Percentiles rank a stretch among this genome's conserved stretches.
phyloP scores from a whole-genome alignment of 495 filamentous ascomycete genomes.

The Baudoinia panamericana region DNA sequence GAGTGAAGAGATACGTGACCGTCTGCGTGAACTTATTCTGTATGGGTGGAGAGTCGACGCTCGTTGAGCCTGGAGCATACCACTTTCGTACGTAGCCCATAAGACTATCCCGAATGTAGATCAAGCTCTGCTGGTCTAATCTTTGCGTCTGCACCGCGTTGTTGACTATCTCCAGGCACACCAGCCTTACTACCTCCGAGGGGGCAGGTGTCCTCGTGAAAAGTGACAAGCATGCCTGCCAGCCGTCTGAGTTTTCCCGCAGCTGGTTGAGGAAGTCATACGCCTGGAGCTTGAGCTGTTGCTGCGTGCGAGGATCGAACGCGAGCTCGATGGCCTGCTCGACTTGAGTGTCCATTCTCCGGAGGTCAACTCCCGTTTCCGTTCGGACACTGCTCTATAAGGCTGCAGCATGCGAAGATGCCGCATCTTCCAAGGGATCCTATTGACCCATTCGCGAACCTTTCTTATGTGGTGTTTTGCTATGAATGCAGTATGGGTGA shows the following conservation, averaged over 20 bases:
- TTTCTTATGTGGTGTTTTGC: too few species aligned
- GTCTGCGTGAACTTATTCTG: conserved; percentile 98
- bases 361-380: neutral
- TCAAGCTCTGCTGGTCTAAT: conserved; percentile 53
- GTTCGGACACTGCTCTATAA: neutral
- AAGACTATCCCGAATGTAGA: conserved; percentile 59
- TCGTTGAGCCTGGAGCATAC: conserved; percentile 44
- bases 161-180: conserved; percentile 82
- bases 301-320: conserved; percentile 61
- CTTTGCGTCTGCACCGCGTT: conserved; percentile 66
- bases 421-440: neutral
- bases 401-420: conserved; percentile 8
- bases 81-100: conserved; percentile 60
- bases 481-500: too few species aligned
- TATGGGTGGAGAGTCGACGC: conserved; percentile 54
- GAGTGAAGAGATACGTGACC: conserved; percentile 77
- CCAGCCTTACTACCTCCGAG: conserved; percentile 72
- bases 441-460: conserved; percentile 9
- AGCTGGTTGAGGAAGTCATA: conserved; percentile 78
- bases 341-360: conserved; percentile 44
- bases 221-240: conserved; percentile 73
- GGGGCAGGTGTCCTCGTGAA: conserved; percentile 64
- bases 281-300: conserved; percentile 66
- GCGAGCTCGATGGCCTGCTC: conserved; percentile 87
- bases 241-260: conserved; percentile 61